Evolutionary conservation across 148 eudicot genomes (phyloP), one percentile per base, ranked within the genome.

Genomic region (Arbutus unedo): DNA sequence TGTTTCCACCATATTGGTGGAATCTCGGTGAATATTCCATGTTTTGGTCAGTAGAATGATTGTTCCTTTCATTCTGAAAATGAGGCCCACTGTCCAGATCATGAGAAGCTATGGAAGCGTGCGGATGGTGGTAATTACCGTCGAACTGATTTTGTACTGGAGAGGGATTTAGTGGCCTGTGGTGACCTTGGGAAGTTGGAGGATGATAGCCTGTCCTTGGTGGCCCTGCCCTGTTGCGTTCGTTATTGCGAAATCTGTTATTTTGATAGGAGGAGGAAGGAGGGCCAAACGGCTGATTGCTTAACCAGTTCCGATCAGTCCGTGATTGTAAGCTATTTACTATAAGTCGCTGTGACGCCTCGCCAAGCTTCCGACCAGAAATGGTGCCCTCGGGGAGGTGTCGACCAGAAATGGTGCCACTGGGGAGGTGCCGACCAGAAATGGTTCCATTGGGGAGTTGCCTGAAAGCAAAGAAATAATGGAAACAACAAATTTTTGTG

Each of bases 271-370:
- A 81, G 16, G 81, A 82, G 31, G 78, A 70, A 16, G 86, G 76
- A 13, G 77, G 85, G 68, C 82, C 85, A 53, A 81, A 79, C 79
- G 23, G 53, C 59, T 85, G 91, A 79, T 78, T 83, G 41, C 70
- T 55, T 82, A 77, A 74, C 79, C 84, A 85, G 51, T 77, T 87
- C 48, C 81, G 86, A 73, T 87, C 85, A 10, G 74, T 50, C 83
- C 87, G 90, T 41, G 45, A 2, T 77, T 88, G 94, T 85, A 96
- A 90, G 87, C 95, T 94, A 77, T 96, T 96, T 47, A 60, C 83
- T 0, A 96, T 93, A 47, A 94, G 88, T n/a, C 98, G 90, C 86
- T 91, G 97, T 53, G 99, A 98, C 44, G 95, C 99, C 60, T 93
- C 92, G 5, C 94, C 96, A 49, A 96, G 95, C 82, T 90, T 96